Evolutionary conservation across 768 basidiomycete genomes (phyloP).

Genomic region (Cystofilobasidium macerans): DNA sequence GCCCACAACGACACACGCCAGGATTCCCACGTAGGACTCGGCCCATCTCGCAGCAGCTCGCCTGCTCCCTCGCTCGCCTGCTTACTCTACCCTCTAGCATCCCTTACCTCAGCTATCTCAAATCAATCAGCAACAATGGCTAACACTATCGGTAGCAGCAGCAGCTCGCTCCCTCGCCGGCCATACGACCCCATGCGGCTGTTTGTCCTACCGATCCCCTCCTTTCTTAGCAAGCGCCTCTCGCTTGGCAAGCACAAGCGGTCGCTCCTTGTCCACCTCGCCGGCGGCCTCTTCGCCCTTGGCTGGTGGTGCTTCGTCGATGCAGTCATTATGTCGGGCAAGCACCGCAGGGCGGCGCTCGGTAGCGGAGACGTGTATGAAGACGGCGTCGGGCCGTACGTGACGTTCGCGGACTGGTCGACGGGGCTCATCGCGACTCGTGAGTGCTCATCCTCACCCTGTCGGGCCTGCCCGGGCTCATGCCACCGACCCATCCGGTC

Average conservation of each 20-base stretch:
- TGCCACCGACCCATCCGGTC: too few species aligned
- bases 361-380: too few species aligned
- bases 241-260: constrained; percentile 64
- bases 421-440: constrained; percentile 79
- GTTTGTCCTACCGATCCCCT: constrained; percentile 65
- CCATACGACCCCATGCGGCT: constrained; percentile 79
- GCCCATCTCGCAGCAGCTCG: too few species aligned
- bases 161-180: constrained; percentile 57
- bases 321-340: constrained; percentile 75
- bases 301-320: constrained; percentile 75
- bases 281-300: constrained; percentile 54
- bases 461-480: background rate
- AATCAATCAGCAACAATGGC: too few species aligned
- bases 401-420: constrained; percentile 93
- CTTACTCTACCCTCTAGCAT: too few species aligned
- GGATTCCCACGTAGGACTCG: too few species aligned
- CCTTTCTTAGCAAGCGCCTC: constrained; percentile 46
- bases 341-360: constrained; percentile 74
- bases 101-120: too few species aligned
- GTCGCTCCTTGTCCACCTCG: constrained; percentile 76
- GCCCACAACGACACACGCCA: too few species aligned
- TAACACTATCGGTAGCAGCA: too few species aligned
- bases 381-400: constrained; percentile 61
- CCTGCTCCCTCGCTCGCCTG: too few species aligned
- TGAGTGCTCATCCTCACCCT: constrained; percentile 28